A percentile compares a stretch with the other conserved stretches of the same genome.
These are phyloP conservation scores for Cyclospora cayetanensis DNA, from an alignment of 169 alveolate species.

Conservation along the genomic window DNA sequence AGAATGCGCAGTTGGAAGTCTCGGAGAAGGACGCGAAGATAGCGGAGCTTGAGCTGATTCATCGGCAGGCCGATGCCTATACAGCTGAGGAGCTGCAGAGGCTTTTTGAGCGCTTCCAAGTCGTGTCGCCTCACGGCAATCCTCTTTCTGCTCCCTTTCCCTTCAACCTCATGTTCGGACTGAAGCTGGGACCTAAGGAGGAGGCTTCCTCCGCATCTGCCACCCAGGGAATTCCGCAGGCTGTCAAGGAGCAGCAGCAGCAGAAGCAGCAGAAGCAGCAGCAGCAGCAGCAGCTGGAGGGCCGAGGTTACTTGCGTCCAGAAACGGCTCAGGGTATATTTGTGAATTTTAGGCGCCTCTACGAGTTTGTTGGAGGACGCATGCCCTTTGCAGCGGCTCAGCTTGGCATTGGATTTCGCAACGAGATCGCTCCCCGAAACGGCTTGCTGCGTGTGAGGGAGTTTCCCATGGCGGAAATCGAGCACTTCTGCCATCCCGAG, in stretches of 20 bases:
- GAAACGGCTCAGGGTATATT: constrained; percentile 99
- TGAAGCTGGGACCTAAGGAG: constrained; percentile 93
- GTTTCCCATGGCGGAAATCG: constrained; percentile 99
- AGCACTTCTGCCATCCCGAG: constrained; percentile 96
- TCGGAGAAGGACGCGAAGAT: constrained; percentile 11
- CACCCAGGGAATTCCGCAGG: not conserved
- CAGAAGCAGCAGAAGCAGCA: not conserved
- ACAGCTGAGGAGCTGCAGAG: constrained; percentile 12
- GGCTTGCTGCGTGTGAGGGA: constrained; percentile 97
- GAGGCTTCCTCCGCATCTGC: constrained; percentile 5
- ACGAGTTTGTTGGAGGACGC: constrained; percentile 95
- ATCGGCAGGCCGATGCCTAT: constrained; percentile 45
- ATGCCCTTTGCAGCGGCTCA: constrained; percentile 98
- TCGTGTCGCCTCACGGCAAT: constrained; percentile 31
- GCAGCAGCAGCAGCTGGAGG: not conserved
- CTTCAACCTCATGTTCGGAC: constrained; percentile 96
- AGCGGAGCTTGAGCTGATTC: constrained; percentile 64
- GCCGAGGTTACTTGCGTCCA: constrained; percentile 92
- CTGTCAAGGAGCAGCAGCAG: not conserved
- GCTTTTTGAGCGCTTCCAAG: not conserved
- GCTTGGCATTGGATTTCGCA: constrained; percentile 97
- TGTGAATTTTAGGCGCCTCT: constrained; percentile 93
- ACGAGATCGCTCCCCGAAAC: constrained; percentile 98
- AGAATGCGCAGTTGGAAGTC: constrained; percentile 12
- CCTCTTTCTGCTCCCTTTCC: constrained; percentile 3